Evolutionary conservation across 2,329 filamentous ascomycete species (phyloP).

Genomic region (Alternaria panax): DNA sequence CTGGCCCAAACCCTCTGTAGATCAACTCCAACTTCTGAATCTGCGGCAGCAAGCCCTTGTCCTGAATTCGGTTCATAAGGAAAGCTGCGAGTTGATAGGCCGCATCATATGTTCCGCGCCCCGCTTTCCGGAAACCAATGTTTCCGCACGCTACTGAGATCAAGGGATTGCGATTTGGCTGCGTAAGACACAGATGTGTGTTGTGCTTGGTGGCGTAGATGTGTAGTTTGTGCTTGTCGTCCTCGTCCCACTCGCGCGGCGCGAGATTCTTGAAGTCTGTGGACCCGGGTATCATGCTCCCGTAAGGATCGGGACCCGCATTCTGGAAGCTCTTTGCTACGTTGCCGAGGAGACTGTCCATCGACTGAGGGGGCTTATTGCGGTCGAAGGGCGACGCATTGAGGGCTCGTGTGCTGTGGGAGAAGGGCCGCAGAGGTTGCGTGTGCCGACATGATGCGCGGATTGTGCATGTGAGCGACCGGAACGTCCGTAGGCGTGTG

Average conservation of each 20-base stretch:
- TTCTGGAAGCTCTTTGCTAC: constrained; percentile 27
- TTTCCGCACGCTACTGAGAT: constrained; percentile 84
- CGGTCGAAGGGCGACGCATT: constrained; percentile 14
- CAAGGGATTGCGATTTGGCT: constrained; percentile 79
- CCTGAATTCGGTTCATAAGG: constrained; percentile 82
- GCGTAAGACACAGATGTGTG: constrained; percentile 88
- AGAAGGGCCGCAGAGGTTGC: constrained; percentile 43
- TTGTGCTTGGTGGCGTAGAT: constrained; percentile 91
- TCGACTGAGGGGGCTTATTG: constrained; percentile 15
- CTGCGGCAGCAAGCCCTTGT: constrained; percentile 77
- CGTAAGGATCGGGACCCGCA: constrained; percentile 18
- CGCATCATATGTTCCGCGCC: constrained; percentile 84
- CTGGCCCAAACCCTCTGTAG: constrained; percentile 83
- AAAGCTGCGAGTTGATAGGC: constrained; percentile 89
- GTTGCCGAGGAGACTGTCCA: constrained; percentile 25
- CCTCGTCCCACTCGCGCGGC: constrained; percentile 40
- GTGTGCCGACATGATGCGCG: constrained; percentile 51
- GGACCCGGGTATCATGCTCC: constrained; percentile 30
- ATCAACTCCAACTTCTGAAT: constrained; percentile 82
- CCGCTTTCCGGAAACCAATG: constrained; percentile 86
- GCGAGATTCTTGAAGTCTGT: constrained; percentile 24
- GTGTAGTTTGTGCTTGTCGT: constrained; percentile 83
- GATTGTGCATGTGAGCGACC: constrained; percentile 43
- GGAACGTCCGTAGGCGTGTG: constrained; percentile 37
- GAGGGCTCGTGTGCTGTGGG: constrained; percentile 35